Conservation (phyloP, 2,329 filamentous ascomycete species). For the Seiridium cupressi region DNA sequence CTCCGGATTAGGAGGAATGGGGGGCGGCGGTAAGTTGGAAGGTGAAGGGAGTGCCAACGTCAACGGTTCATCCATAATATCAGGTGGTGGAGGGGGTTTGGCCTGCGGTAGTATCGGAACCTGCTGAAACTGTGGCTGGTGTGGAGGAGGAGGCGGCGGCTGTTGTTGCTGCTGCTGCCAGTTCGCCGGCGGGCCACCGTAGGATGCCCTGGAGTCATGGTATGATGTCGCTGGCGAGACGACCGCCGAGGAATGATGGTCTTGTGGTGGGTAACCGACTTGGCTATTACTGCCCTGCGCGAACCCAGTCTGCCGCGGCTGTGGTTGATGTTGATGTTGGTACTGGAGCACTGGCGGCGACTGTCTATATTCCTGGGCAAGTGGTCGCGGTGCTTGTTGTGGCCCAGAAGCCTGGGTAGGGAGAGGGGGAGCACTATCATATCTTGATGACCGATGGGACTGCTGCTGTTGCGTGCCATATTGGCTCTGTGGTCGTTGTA, state of each 20-base stretch:
- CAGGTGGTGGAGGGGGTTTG: conserved; percentile 45
- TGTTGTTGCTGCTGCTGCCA: conserved; percentile 25
- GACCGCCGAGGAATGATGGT: conserved; percentile 16
- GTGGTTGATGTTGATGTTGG: conserved; percentile 10
- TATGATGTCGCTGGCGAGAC: conserved; percentile 15
- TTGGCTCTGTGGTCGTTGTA: conserved; percentile 23
- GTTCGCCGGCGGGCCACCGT: conserved; percentile 17
- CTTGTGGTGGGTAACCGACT: conserved; percentile 17
- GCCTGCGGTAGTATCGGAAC: conserved; percentile 30
- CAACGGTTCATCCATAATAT: conserved; percentile 58
- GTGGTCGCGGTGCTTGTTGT: conserved; percentile 17
- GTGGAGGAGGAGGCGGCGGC: background rate
- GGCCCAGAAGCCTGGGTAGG: conserved; percentile 25
- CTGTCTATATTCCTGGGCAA: conserved; percentile 19
- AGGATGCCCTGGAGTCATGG: conserved; percentile 12
- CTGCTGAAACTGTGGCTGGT: conserved; percentile 16
- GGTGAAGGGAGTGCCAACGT: conserved; percentile 47
- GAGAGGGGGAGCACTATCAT: conserved; percentile 30
- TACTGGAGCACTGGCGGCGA: conserved; percentile 17
- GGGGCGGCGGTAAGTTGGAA: conserved; percentile 65
- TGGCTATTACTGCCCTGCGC: conserved; percentile 15
- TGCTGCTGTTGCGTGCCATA: conserved; percentile 16
- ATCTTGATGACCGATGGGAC: conserved; percentile 28
- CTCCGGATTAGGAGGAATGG: conserved; percentile 92
- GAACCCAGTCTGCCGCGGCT: conserved; percentile 14